A percentile compares a stretch with the other conserved stretches of the same genome.
phyloP scores from a whole-genome alignment of 2,329 filamentous ascomycete species.

The Ophiostoma ulmi region DNA sequence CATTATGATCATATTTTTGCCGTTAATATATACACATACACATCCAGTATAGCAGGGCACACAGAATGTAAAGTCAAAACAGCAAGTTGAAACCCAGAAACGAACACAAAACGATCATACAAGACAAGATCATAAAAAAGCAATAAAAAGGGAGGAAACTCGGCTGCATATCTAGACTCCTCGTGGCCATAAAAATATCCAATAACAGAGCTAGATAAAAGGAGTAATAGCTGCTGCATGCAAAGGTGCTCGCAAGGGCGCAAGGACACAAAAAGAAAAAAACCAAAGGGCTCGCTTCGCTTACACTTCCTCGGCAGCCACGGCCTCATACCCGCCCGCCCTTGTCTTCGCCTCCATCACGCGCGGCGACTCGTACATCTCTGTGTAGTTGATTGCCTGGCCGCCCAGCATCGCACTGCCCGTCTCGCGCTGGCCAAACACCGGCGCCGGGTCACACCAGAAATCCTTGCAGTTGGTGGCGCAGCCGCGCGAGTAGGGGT shows the following conservation, averaged over 20 bases:
- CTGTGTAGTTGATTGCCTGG: slow-evolving; percentile 75
- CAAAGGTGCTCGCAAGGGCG: background rate
- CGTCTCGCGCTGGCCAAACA: slow-evolving; percentile 67
- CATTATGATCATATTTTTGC: background rate
- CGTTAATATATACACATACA: slow-evolving; percentile 2
- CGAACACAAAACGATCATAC: background rate
- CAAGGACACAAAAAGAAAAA: background rate
- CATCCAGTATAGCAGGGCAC: background rate
- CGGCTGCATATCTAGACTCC: background rate
- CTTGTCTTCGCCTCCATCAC: slow-evolving; percentile 51
- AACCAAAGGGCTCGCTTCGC: background rate
- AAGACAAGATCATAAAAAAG: background rate
- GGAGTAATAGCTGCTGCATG: background rate
- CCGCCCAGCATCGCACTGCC: slow-evolving; percentile 74
- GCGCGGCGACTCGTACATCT: slow-evolving; percentile 78
- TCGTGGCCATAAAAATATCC: background rate
- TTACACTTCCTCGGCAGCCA: slow-evolving; percentile 48
- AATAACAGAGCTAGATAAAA: background rate
- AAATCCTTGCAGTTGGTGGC: slow-evolving; percentile 93
- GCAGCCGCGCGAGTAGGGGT: slow-evolving; percentile 80
- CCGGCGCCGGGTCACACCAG: slow-evolving; percentile 82
- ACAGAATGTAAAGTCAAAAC: background rate
- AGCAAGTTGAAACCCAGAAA: background rate
- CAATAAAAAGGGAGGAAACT: background rate
- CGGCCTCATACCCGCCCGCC: slow-evolving; percentile 58